Base-by-base conservation (phyloP, 352 stramenopile genomes). In the Pythium vanterpoolii region DNA sequence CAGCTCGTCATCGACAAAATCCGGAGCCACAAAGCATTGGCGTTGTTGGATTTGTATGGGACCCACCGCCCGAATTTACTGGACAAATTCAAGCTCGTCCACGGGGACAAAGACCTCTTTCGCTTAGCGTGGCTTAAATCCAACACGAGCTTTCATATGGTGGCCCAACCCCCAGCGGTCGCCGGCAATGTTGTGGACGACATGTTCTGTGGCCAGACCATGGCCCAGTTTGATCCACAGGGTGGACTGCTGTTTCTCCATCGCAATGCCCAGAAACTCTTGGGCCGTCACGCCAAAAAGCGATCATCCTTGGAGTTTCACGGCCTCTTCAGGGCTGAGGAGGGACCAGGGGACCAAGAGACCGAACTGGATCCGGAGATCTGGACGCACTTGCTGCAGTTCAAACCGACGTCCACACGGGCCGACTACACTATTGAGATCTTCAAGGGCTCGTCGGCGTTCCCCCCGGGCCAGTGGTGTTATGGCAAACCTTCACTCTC, bases 91-190 rank as follows among this genome's bases (percentile, higher is more conserved):
- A 73, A 85, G 54, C 52, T 90, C 30, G 79, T 82, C 8, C 76
- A 87, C 45, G 83, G 83, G 31, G 83, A 93, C 60, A 93, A 93
- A 50, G 83, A 93, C 31, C 70, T 93, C 16, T 93, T 90, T 58
- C 79, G 83, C 18, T 66, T 93, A 27, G 83, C 80, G 11, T 93
- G 83, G 80, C 75, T 90, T 63, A 93, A 90, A 57, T 72, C 74
- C 13, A 67, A 77, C 10, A 71, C 72, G 30, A 59, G 68, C 9
- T 93, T 79, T 43, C 71, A 79, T 53, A 90, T 90, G 79, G 72
- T 93, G 7, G 64, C 64, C 27, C 74, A 71, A 27, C 74, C 80
- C 3, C 76, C 77, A 6, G 81, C 60, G 2, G 59, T 74, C 11
- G 77, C 77, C 0, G 79, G 79, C 5, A 60, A 64, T 9, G 58